phyloP scores from a whole-genome alignment of 2,329 filamentous ascomycete species.

The Cladorrhinum sp. region DNA sequence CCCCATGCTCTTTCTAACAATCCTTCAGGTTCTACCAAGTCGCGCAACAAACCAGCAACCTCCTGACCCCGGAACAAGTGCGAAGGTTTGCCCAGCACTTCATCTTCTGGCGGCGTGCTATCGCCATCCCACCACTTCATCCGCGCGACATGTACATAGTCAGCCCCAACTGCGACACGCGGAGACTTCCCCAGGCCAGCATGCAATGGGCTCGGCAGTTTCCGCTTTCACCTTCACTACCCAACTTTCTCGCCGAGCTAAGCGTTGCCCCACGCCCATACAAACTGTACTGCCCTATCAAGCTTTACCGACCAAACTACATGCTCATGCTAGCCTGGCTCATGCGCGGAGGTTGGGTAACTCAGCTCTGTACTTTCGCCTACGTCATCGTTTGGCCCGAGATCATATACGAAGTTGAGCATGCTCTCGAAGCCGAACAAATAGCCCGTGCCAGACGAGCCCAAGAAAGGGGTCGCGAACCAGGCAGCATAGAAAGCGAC shows the following conservation, averaged over 20 bases:
- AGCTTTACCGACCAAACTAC: constrained; percentile 82
- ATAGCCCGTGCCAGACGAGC: constrained; percentile 38
- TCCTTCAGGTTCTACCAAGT: constrained; percentile 59
- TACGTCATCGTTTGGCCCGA: constrained; percentile 83
- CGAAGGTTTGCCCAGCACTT: constrained; percentile 88
- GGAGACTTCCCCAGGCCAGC: constrained; percentile 65
- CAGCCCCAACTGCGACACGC: constrained; percentile 81
- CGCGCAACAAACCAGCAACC: constrained; percentile 57
- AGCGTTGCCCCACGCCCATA: constrained; percentile 80
- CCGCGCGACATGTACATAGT: constrained; percentile 88
- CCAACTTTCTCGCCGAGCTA: constrained; percentile 82
- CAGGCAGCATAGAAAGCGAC: constrained; percentile 20
- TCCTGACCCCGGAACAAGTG: constrained; percentile 75
- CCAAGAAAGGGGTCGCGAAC: constrained; percentile 23
- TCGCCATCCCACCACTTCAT: constrained; percentile 86
- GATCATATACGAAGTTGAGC: constrained; percentile 76
- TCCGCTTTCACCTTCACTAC: constrained; percentile 75
- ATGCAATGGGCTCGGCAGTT: constrained; percentile 74
- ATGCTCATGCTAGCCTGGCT: constrained; percentile 92
- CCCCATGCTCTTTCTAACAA: constrained; percentile 28
- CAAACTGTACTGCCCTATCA: constrained; percentile 78
- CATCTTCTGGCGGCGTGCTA: constrained; percentile 91
- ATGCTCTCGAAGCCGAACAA: constrained; percentile 65
- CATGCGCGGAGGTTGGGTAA: constrained; percentile 88
- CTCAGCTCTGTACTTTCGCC: constrained; percentile 85